A percentile compares a stretch with the other conserved stretches of the same genome.
phyloP scores from a whole-genome alignment of 2,329 filamentous ascomycete species.

The Hawksworthiomyces lignivorus region DNA sequence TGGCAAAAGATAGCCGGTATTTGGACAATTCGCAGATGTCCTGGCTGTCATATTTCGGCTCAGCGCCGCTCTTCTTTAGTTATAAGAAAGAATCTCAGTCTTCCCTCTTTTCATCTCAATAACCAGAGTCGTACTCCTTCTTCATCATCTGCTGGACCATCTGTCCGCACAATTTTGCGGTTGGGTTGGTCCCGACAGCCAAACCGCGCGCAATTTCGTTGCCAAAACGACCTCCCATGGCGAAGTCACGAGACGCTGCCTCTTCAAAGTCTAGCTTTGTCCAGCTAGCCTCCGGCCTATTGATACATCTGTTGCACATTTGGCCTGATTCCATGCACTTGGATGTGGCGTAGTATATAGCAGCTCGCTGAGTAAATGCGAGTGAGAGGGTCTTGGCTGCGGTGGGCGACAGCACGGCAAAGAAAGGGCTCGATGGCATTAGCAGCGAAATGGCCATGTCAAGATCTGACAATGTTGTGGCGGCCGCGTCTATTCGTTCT shows the following conservation, averaged over 20 bases:
- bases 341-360: slow-evolving; percentile 53
- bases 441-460: slow-evolving; percentile 51
- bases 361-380: slow-evolving; percentile 64
- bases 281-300: slow-evolving; percentile 38
- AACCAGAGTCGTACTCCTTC: slow-evolving; percentile 58
- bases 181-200: slow-evolving; percentile 59
- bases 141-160: slow-evolving; percentile 64
- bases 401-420: slow-evolving; percentile 51
- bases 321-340: slow-evolving; percentile 26
- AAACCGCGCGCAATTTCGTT: slow-evolving; percentile 58
- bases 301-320: not conserved
- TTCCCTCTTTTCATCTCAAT: too few species aligned
- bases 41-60: too few species aligned
- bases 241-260: slow-evolving; percentile 54
- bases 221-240: slow-evolving; percentile 56
- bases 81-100: too few species aligned
- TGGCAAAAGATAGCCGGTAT: too few species aligned
- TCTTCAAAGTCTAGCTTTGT: slow-evolving; percentile 51
- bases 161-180: slow-evolving; percentile 60
- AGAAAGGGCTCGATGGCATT: slow-evolving; percentile 47
- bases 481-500: slow-evolving; percentile 10
- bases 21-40: too few species aligned
- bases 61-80: too few species aligned
- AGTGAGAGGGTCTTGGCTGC: slow-evolving; percentile 59
- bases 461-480: slow-evolving; percentile 44